Evolutionary conservation across 2,329 filamentous ascomycete genomes (phyloP).

Genomic region (Pseudocercospora macadamiae): DNA sequence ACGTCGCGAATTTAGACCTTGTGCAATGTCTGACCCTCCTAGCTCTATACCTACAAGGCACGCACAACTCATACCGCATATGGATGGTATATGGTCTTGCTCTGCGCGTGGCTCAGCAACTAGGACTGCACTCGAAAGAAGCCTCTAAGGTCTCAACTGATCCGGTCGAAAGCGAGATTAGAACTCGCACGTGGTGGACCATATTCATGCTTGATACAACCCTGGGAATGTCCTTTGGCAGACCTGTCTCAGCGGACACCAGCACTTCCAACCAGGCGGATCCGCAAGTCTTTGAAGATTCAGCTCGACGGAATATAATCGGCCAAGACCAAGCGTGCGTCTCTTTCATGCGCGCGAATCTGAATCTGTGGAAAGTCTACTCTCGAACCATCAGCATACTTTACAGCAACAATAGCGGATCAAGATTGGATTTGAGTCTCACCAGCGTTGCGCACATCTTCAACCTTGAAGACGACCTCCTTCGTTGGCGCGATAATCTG

Average conservation of each 20-base stretch:
- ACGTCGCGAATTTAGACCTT: slow-evolving; percentile 9
- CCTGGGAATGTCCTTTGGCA: slow-evolving; percentile 14
- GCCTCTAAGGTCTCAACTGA: slow-evolving; percentile 5
- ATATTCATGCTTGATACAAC: slow-evolving; percentile 11
- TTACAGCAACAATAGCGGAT: slow-evolving; percentile 12
- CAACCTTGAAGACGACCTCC: slow-evolving; percentile 10
- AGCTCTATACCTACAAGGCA: slow-evolving; percentile 14
- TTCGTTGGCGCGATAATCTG: slow-evolving; percentile 3
- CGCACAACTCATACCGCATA: slow-evolving; percentile 6
- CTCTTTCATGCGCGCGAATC: slow-evolving; percentile 9
- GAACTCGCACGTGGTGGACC: slow-evolving; percentile 8
- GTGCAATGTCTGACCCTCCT: slow-evolving; percentile 10
- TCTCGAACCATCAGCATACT: slow-evolving; percentile 2
- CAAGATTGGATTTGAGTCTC: slow-evolving; percentile 8
- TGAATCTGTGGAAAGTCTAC: slow-evolving; percentile 9
- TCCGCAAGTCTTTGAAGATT: slow-evolving; percentile 7
- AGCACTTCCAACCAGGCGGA: neutral
- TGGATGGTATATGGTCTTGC: slow-evolving; percentile 13
- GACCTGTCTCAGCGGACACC: neutral
- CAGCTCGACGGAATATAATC: neutral
- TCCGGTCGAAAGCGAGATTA: slow-evolving; percentile 9
- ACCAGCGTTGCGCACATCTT: slow-evolving; percentile 11
- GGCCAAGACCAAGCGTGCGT: slow-evolving; percentile 3
- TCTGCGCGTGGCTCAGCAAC: slow-evolving; percentile 7
- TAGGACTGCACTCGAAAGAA: slow-evolving; percentile 17